Evolutionary conservation across 2,329 filamentous ascomycete genomes (phyloP).

Genomic region (Colletotrichum cereale): DNA sequence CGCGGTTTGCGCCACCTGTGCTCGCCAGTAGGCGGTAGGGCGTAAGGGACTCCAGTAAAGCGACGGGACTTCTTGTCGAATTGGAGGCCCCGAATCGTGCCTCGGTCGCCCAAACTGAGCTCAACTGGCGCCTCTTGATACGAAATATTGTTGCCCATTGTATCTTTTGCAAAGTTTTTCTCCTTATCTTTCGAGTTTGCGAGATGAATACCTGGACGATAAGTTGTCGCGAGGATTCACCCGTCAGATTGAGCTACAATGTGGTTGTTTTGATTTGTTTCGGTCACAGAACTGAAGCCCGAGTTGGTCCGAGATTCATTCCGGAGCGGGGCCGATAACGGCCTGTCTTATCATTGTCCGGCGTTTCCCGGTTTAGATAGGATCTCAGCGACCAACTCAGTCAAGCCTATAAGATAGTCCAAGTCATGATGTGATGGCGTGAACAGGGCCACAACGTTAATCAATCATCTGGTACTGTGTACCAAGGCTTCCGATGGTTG

Average conservation of each 20-base stretch:
- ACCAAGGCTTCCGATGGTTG: too few relatives aligned
- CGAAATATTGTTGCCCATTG: slow-evolving; percentile 47
- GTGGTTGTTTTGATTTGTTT: not conserved
- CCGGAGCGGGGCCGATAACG: slow-evolving; percentile 24
- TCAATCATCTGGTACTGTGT: too few relatives aligned
- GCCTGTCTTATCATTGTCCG: not conserved
- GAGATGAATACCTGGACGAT: too few relatives aligned
- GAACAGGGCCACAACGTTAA: too few relatives aligned
- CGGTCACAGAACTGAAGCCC: slow-evolving; percentile 12
- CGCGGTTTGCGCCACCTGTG: slow-evolving; percentile 54
- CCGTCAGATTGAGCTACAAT: too few relatives aligned
- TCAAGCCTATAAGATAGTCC: too few relatives aligned
- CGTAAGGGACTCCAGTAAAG: slow-evolving; percentile 54
- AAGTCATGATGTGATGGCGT: too few relatives aligned
- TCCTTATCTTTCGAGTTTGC: not conserved
- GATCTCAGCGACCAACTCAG: not conserved
- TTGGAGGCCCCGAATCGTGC: slow-evolving; percentile 50
- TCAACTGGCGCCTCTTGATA: slow-evolving; percentile 44
- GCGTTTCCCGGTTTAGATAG: too few relatives aligned
- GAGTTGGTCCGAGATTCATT: slow-evolving; percentile 14
- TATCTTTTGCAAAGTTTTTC: not conserved
- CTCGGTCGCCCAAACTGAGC: slow-evolving; percentile 45
- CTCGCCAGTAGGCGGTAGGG: slow-evolving; percentile 52
- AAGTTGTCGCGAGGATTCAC: too few relatives aligned
- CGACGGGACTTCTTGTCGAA: slow-evolving; percentile 51